phyloP scores from a whole-genome alignment of 768 basidiomycete species.

The Tremella yokohamensis region DNA sequence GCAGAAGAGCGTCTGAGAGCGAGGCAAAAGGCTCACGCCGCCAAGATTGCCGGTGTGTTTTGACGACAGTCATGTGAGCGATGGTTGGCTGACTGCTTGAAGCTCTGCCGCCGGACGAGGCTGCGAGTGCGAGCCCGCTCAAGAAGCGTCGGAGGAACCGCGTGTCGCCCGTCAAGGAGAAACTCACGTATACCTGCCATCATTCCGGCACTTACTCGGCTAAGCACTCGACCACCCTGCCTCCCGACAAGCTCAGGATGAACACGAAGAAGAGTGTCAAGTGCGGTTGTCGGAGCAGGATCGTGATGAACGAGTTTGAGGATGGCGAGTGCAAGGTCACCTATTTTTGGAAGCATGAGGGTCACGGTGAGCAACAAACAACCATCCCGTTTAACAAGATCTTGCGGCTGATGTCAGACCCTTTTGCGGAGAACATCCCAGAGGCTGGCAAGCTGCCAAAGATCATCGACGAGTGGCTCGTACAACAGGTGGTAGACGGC shows the following conservation, averaged over 20 bases:
- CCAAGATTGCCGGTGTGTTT: constrained; percentile 31
- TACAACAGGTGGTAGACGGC: constrained; percentile 33
- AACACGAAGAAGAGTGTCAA: constrained; percentile 46
- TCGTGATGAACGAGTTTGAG: constrained; percentile 36
- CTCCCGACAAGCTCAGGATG: constrained; percentile 30
- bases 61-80: neutral
- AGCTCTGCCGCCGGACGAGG: constrained; percentile 37
- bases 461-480: constrained; percentile 39
- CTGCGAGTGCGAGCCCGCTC: constrained; percentile 25
- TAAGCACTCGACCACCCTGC: constrained; percentile 30
- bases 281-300: constrained; percentile 32
- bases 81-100: neutral
- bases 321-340: constrained; percentile 31
- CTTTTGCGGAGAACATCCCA: constrained; percentile 29
- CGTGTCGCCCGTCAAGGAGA: constrained; percentile 33
- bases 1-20: constrained; percentile 36
- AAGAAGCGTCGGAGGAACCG: constrained; percentile 34
- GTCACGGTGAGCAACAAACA: constrained; percentile 36
- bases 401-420: constrained; percentile 24
- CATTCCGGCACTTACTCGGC: constrained; percentile 41
- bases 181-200: constrained; percentile 48
- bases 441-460: constrained; percentile 34
- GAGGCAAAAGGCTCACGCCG: constrained; percentile 30
- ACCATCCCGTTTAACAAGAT: neutral
- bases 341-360: constrained; percentile 44